phyloP scores from a whole-genome alignment of 345 rosid species.

The Bruguiera sexangula region DNA sequence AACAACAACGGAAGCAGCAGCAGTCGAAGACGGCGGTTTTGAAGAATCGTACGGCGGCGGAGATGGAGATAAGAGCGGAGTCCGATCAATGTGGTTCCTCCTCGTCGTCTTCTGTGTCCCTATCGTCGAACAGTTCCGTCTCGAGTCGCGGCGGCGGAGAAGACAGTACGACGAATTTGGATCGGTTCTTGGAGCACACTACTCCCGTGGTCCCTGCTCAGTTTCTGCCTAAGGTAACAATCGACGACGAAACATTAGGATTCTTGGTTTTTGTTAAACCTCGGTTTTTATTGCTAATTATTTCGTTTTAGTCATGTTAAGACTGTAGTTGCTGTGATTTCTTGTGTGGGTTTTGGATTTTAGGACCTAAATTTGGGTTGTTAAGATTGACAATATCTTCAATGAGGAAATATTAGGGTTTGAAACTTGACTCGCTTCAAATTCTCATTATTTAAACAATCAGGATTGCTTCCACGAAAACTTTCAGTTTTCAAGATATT shows the following conservation, averaged over 20 bases:
- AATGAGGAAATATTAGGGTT: background rate
- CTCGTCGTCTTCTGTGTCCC: constrained; percentile 21
- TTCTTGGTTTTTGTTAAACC: background rate
- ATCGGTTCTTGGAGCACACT: constrained; percentile 83
- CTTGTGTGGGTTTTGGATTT: background rate
- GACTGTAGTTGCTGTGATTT: background rate
- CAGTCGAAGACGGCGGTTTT: constrained; percentile 22
- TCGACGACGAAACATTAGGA: background rate
- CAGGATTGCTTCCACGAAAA: too few species aligned
- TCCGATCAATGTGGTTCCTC: constrained; percentile 37
- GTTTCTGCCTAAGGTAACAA: constrained; percentile 55
- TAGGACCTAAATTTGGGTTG: background rate
- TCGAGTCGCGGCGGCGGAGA: constrained; percentile 28
- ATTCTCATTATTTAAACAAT: background rate
- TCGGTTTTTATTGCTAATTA: background rate
- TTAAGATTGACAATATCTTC: background rate
- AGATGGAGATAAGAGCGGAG: constrained; percentile 27
- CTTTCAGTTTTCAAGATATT: too few species aligned
- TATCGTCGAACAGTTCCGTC: constrained; percentile 35
- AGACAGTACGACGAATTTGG: constrained; percentile 57
- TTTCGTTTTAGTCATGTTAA: too few species aligned
- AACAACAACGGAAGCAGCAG: constrained; percentile 31
- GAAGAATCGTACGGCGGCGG: constrained; percentile 29
- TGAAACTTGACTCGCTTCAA: background rate
- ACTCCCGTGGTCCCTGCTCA: constrained; percentile 69